Evolutionary conservation across 345 rosid genomes (phyloP).

Genomic region (Syzygium aqueum): DNA sequence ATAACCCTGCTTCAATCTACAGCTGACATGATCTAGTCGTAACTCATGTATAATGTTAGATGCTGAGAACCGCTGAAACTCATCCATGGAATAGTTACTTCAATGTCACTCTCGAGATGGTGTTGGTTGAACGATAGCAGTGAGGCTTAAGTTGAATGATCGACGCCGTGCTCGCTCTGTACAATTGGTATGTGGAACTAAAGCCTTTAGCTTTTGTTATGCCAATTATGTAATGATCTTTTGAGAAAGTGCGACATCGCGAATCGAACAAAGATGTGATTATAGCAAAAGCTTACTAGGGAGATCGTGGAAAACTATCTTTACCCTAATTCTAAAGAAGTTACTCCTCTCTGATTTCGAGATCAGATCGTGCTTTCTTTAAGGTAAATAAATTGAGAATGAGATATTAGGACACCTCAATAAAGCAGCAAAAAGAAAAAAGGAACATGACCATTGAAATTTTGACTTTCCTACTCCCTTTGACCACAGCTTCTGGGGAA

Average conservation of each 20-base stretch:
- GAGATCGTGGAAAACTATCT: not conserved
- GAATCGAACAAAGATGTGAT: not conserved
- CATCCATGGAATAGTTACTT: not conserved
- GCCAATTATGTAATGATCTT: not conserved
- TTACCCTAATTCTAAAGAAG: not conserved
- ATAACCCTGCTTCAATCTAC: not conserved
- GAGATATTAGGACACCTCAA: not conserved
- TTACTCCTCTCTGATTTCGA: not conserved
- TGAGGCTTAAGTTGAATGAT: not conserved
- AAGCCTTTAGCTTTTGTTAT: not conserved
- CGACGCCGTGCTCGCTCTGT: not conserved
- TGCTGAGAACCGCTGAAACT: not conserved
- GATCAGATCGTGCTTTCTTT: not conserved
- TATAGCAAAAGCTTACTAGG: not conserved
- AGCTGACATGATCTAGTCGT: not conserved
- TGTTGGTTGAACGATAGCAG: not conserved
- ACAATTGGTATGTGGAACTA: not conserved
- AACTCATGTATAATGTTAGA: not conserved
- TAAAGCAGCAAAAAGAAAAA: not conserved
- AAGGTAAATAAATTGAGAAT: no score
- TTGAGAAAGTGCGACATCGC: not conserved
- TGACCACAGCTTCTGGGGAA: not conserved
- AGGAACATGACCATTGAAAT: not conserved
- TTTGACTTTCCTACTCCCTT: not conserved
- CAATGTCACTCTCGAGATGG: not conserved